Evolutionary conservation across 345 rosid genomes (phyloP), one percentile per base, ranked within the genome.

Genomic region (Brassica napus): DNA sequence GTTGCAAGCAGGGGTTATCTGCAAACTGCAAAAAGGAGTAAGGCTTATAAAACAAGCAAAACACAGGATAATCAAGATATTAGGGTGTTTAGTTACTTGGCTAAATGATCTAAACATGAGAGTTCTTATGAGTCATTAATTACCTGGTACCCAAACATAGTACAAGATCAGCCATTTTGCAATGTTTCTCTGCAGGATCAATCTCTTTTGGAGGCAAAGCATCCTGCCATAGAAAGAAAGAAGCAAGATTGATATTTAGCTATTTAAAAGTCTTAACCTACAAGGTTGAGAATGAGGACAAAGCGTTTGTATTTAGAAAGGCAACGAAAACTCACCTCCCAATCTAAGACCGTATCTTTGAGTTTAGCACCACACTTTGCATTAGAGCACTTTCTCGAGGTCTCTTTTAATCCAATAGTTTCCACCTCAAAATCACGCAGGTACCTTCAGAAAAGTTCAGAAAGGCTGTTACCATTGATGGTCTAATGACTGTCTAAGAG

Each of bases 1-100:
- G 81, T 95, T 95, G 93, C 99, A 95, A 30, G 99, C 99, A 62
- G 99, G 99, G 73, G 99, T 95, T 65, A 95, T 95, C 89, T 95
- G 99, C 97, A 95, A 89, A 87, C 99, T 95, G 94, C 80, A 87
- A 0, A 63, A 69, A 55, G 78, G 35, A 31, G 79, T 64, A 70
- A 76, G 35, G 59, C 31, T 49, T 76, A 59, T 59, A 39, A 77
- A 28, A 21, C 11, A 74, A 68, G 4, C 44, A 5, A 62, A 52
- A 47, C 2, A 1, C 28, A 73, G 11, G 57, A 67, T 34, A 16
- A 6, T 49, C 52, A 37, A 74, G 60, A 23, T 3, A 23, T 3
- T 2, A 59, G 30, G 12, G 16, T 57, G 14, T 60, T 58, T 39
- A 39, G 47, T 10, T 12, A 14, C 65, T 70, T 68, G 59, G 6